Base-by-base conservation (phyloP, 2,329 filamentous ascomycete genomes). In the Paecilomyces formosus region DNA sequence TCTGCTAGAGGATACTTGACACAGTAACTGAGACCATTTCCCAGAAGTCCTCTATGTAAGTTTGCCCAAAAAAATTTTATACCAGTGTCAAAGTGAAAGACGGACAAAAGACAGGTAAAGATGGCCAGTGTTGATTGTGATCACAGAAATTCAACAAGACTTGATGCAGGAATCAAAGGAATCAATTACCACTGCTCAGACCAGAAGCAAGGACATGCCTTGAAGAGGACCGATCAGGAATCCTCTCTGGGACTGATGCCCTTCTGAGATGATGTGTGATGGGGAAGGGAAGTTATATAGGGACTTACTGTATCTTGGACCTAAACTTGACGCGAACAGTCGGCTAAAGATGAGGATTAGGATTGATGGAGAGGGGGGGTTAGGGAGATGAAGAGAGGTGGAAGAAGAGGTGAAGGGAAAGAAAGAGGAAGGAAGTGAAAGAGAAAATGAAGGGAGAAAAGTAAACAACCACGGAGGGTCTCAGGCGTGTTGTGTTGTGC, bases 341-440 rank as follows among this genome's bases (percentile, higher is more conserved):
- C 4, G 11, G 22, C 5, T 18, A 4, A 55, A 15, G 31, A 55
- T 21, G n/a, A n/a, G n/a, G n/a, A n/a, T n/a, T n/a, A n/a, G n/a
- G n/a, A n/a, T n/a, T n/a, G n/a, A n/a, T n/a, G n/a, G n/a, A n/a
- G 54, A 55, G 13, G 3, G 28, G 30, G n/a, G 7, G n/a, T n/a
- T n/a, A n/a, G 13, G 30, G 28, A 49, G 31, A 31, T 9, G 24
- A 54, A 28, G 52, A 15, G 22, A 35, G 28, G 50, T 31, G 15
- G 52, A 18, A 13, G 55, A 31, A 31, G 56, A 55, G 35, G 35
- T 58, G 50, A 52, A 54, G 50, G 54, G 22, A 26, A 28, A 24
- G 53, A 57, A 56, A 49, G 54, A 24, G 22, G 57, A 52, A 53
- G 21, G 21, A 26, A 45, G 12, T 30, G 55, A 15, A 28, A 35